Evolutionary conservation across 306 rosid genomes (phyloP).

Genomic region (Vigna mungo): DNA sequence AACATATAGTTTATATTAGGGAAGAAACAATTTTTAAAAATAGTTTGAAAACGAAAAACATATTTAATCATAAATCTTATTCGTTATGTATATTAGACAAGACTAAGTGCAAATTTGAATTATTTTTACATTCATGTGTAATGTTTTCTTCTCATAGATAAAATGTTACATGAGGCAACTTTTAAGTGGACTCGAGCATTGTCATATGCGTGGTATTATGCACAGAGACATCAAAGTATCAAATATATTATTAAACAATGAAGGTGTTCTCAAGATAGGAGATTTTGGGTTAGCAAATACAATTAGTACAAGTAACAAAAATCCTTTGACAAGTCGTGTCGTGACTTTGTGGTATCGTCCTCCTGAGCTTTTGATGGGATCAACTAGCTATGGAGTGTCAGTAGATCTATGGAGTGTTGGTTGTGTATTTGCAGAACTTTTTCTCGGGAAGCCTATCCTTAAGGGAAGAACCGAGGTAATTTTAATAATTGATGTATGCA

Average conservation of each 20-base stretch:
- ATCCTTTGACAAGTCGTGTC: slow-evolving; percentile 85
- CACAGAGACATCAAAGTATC: slow-evolving; percentile 93
- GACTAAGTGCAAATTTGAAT: neutral
- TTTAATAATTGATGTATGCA: slow-evolving; percentile 1
- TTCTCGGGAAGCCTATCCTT: slow-evolving; percentile 77
- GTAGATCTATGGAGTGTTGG: slow-evolving; percentile 99
- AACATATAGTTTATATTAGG: too few relatives aligned
- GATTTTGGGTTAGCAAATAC: slow-evolving; percentile 97
- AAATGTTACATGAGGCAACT: slow-evolving; percentile 98
- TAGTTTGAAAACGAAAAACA: too few relatives aligned
- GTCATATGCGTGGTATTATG: slow-evolving; percentile 91
- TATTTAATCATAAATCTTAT: neutral
- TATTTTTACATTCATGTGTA: neutral
- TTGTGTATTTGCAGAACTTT: slow-evolving; percentile 93
- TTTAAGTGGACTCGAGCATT: slow-evolving; percentile 92
- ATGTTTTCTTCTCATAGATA: slow-evolving; percentile 49
- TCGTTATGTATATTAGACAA: neutral
- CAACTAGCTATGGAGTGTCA: slow-evolving; percentile 82
- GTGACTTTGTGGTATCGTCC: slow-evolving; percentile 99
- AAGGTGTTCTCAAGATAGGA: slow-evolving; percentile 86
- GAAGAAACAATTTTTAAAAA: too few relatives aligned
- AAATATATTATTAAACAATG: slow-evolving; percentile 85
- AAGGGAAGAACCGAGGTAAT: slow-evolving; percentile 98
- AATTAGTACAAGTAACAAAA: slow-evolving; percentile 62
- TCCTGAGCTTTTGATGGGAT: slow-evolving; percentile 96